These are phyloP conservation scores for Alternaria conjuncta DNA, from an alignment of 2,329 filamentous ascomycete genomes.

Conservation along the genomic window DNA sequence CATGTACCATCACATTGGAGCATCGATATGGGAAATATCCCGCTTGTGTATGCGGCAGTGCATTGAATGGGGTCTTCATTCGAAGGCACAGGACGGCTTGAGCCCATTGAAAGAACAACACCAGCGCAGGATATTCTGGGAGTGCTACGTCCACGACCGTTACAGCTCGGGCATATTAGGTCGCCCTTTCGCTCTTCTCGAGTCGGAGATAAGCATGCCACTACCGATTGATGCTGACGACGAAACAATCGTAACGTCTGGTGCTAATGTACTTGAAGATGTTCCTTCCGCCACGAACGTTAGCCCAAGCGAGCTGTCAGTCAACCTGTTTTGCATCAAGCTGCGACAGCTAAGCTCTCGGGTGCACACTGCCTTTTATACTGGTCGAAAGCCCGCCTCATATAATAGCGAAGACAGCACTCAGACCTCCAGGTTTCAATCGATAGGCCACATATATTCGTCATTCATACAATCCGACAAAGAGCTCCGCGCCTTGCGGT, in stretches of 20 bases:
- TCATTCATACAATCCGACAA: conserved; percentile 28
- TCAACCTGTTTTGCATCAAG: conserved; percentile 50
- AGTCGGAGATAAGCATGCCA: conserved; percentile 48
- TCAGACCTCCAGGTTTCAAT: background rate
- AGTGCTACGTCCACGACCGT: conserved; percentile 55
- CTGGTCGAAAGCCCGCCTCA: background rate
- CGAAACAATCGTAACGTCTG: conserved; percentile 24
- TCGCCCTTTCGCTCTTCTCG: conserved; percentile 52
- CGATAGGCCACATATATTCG: background rate
- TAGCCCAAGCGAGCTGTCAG: conserved; percentile 40
- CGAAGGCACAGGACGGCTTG: conserved; percentile 1
- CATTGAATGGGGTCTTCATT: conserved; percentile 49
- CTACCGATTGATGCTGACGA: conserved; percentile 49
- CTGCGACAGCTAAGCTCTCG: conserved; percentile 52
- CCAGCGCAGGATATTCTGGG: conserved; percentile 53
- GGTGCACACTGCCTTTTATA: conserved; percentile 44
- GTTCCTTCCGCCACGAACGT: background rate
- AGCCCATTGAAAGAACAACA: conserved; percentile 46
- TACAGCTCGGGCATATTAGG: conserved; percentile 54
- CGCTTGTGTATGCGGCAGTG: conserved; percentile 52
- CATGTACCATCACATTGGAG: conserved; percentile 53
- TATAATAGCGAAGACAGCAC: background rate
- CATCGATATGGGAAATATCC: conserved; percentile 52
- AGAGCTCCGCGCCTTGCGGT: conserved; percentile 49
- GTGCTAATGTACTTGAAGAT: background rate